Percentiles rank a stretch among this genome's conserved stretches.
Conservation (phyloP, 2,329 filamentous ascomycete genomes). For the Pyrenophora teres region DNA sequence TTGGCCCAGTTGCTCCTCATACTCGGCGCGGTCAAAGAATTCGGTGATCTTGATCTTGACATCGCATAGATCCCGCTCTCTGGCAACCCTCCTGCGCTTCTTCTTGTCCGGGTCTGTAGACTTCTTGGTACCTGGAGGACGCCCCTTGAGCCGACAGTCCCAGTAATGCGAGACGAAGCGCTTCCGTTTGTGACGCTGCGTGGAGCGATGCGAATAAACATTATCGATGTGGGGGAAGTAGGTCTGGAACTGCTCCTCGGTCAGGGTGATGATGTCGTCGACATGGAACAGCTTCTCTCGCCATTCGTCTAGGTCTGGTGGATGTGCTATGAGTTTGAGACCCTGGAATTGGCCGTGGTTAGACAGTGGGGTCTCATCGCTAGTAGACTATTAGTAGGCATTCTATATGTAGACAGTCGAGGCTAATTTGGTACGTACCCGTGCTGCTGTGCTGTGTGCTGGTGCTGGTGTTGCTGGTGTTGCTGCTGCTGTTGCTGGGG, state of each 20-base stretch:
- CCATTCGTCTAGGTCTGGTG: slow-evolving; percentile 71
- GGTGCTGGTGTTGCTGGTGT: background rate
- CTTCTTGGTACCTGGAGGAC: slow-evolving; percentile 78
- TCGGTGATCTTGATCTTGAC: slow-evolving; percentile 88
- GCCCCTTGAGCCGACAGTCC: slow-evolving; percentile 81
- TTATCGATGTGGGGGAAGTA: slow-evolving; percentile 87
- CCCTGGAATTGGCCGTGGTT: slow-evolving; percentile 59
- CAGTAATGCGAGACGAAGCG: slow-evolving; percentile 84
- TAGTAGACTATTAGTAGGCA: background rate
- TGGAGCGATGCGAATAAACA: slow-evolving; percentile 82
- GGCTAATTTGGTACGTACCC: background rate
- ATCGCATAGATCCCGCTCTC: slow-evolving; percentile 79
- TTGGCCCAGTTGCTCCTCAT: slow-evolving; percentile 41
- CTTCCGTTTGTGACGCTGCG: slow-evolving; percentile 79
- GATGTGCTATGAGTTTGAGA: slow-evolving; percentile 64
- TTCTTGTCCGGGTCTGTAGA: slow-evolving; percentile 80
- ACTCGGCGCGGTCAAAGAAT: slow-evolving; percentile 64
- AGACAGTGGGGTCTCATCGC: slow-evolving; percentile 47
- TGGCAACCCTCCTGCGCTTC: slow-evolving; percentile 76
- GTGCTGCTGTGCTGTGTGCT: slow-evolving; percentile 4
- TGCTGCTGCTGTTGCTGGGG: slow-evolving; percentile 8
- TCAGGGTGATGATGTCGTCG: slow-evolving; percentile 73
- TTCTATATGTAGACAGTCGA: background rate
- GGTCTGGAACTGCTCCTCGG: slow-evolving; percentile 77
- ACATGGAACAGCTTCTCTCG: slow-evolving; percentile 74